Evolutionary conservation across 768 basidiomycete genomes (phyloP).

Genomic region (Hericium rajendrae): DNA sequence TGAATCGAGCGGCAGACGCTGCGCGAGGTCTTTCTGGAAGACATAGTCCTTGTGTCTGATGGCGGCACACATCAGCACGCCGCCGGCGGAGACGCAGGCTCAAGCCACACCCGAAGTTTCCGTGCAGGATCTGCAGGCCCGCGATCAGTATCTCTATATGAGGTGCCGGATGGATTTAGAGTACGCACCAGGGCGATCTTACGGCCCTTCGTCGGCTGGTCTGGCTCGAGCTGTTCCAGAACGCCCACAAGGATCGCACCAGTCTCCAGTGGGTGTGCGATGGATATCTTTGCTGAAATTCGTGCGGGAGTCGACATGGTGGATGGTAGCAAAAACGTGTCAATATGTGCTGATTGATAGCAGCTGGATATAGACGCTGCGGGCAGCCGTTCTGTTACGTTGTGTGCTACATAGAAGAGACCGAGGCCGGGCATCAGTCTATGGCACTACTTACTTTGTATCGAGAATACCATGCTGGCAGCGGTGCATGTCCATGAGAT

Average conservation of each 20-base stretch:
- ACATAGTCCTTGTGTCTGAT: slow-evolving; percentile 77
- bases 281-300: not conserved
- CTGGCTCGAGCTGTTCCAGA: slow-evolving; percentile 6
- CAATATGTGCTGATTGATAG: too few species aligned
- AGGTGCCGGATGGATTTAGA: not conserved
- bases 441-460: too few species aligned
- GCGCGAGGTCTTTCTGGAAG: slow-evolving; percentile 65
- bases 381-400: slow-evolving; percentile 8
- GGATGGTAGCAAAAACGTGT: slow-evolving; percentile 18
- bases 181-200: slow-evolving; percentile 6
- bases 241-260: slow-evolving; percentile 3
- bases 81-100: not conserved
- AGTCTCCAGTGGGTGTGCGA: not conserved
- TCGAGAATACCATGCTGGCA: too few species aligned
- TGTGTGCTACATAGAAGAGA: slow-evolving; percentile 13
- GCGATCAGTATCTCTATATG: not conserved
- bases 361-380: slow-evolving; percentile 9
- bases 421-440: too few species aligned
- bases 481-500: too few species aligned
- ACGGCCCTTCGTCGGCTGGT: not conserved
- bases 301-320: not conserved
- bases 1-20: slow-evolving; percentile 60
- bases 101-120: slow-evolving; percentile 57
- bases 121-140: slow-evolving; percentile 58
- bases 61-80: not conserved